Percentiles rank a stretch among this genome's conserved stretches.
These are phyloP conservation scores for Aspergillus texensis DNA, from an alignment of 2,329 filamentous ascomycete genomes.

Conservation along the genomic window DNA sequence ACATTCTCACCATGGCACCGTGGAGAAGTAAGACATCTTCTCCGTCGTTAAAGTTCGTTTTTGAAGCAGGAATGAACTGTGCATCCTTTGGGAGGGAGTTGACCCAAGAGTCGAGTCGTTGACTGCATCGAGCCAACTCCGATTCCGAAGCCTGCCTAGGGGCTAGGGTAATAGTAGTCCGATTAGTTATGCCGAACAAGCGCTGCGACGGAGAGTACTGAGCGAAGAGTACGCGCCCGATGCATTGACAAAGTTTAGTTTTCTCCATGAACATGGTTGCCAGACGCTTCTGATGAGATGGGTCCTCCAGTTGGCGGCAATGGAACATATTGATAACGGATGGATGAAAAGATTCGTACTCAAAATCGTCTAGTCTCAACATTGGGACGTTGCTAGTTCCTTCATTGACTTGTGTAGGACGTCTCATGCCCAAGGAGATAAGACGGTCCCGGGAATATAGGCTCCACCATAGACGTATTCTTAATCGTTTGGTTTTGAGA, in stretches of 20 bases:
- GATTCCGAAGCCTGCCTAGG: slow-evolving; percentile 80
- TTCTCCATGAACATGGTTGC: slow-evolving; percentile 87
- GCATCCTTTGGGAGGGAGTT: slow-evolving; percentile 69
- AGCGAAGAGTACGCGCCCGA: slow-evolving; percentile 80
- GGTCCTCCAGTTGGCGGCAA: slow-evolving; percentile 70
- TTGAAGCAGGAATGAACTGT: slow-evolving; percentile 64
- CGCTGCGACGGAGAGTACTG: slow-evolving; percentile 86
- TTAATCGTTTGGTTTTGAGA: slow-evolving; percentile 56
- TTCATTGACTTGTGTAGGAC: slow-evolving; percentile 84
- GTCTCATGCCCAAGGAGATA: slow-evolving; percentile 84
- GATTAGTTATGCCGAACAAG: slow-evolving; percentile 68
- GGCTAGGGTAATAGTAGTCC: slow-evolving; percentile 77
- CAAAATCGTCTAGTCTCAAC: slow-evolving; percentile 77
- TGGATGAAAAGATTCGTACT: slow-evolving; percentile 68
- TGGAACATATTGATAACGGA: slow-evolving; percentile 65
- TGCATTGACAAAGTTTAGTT: slow-evolving; percentile 80
- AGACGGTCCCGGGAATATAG: slow-evolving; percentile 89
- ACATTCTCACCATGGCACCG: slow-evolving; percentile 82
- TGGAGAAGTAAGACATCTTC: slow-evolving; percentile 62
- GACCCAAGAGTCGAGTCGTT: slow-evolving; percentile 74
- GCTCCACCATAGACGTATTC: slow-evolving; percentile 93
- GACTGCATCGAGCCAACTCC: slow-evolving; percentile 73
- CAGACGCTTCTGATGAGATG: slow-evolving; percentile 71
- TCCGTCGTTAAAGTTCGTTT: slow-evolving; percentile 59
- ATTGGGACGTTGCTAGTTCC: slow-evolving; percentile 91